Evolutionary conservation across 2,329 filamentous ascomycete genomes (phyloP), one percentile per base, ranked within the genome.

Genomic region (Clonostachys chloroleuca): DNA sequence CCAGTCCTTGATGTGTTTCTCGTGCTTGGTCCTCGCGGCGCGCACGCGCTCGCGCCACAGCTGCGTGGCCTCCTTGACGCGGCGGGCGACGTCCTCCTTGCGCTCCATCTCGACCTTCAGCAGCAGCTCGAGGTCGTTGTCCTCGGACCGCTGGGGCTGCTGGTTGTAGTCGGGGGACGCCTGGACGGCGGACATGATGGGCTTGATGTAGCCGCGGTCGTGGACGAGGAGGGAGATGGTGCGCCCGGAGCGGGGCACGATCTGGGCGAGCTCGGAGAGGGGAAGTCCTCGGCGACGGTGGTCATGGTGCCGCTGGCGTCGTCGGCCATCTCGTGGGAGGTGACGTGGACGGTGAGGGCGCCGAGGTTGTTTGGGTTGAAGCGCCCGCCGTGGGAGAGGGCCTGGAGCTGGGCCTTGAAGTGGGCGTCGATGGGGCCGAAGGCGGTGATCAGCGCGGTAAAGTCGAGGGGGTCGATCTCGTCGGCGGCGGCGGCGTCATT

Each of bases 121-220:
- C 30, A 76, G 56, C 48, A 83, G 72, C 67, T 82, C 78, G 18
- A 82, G 72, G 62, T 79, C 76, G 62, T 81, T 81, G 60, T 82
- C 78, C 42, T 74, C 68, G 59, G 70, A 71, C 17, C 68, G 68
- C 71, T 82, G 80, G 42, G 78, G 78, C 70, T 81, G 78, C 70
- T 81, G 78, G 68, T 81, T 81, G 64, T 77, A 81, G 54, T 77
- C 70, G n/a, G 61, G 57, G 56, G 68, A 73, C 33, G 62, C 56
- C 64, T 80, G 77, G 44, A 81, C 67, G 34, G 78, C 78, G 56
- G 68, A 73, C 70, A 79, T 73, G 64, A 81, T 73, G 54, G 75
- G 69, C 67, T 77, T 77, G 54, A 80, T 62, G 57, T 72, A 75
- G 8, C 53, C 60, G 44, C 61, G 61, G 46, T 72, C 68, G 57